These are phyloP conservation scores for Globisporangium irregulare DNA, from an alignment of 352 stramenopile species.

Conservation along the genomic window DNA sequence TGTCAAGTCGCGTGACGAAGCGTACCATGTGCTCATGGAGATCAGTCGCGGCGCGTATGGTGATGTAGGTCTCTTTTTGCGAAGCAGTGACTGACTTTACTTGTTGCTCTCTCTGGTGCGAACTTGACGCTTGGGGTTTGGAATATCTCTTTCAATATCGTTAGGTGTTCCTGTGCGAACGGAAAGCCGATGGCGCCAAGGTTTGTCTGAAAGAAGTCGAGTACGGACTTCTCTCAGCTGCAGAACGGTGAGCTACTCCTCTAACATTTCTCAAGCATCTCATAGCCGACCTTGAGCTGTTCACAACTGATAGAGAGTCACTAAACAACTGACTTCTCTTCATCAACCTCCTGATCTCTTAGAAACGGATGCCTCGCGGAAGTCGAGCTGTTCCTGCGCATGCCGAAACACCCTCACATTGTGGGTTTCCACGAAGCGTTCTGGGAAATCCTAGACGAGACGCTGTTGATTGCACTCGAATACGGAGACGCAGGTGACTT, in stretches of 20 bases:
- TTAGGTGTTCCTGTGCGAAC: conserved; percentile 50
- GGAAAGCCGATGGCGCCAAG: conserved; percentile 18
- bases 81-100: too few relatives aligned
- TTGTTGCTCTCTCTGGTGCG: neutral
- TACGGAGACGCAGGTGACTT: conserved; percentile 67
- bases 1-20: conserved; percentile 8
- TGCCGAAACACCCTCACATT: conserved; percentile 57
- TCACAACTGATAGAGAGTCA: neutral
- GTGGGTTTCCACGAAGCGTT: conserved; percentile 59
- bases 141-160: neutral
- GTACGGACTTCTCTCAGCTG: conserved; percentile 35
- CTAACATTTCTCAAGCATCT: neutral
- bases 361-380: conserved; percentile 46
- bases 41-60: conserved; percentile 53
- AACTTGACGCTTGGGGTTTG: neutral
- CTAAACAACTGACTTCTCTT: neutral
- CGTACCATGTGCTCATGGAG: conserved; percentile 30
- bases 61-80: conserved; percentile 27
- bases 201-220: conserved; percentile 66
- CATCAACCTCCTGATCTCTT: neutral
- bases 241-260: conserved; percentile 32
- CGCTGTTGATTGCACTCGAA: conserved; percentile 63
- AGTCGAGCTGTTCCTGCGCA: conserved; percentile 35
- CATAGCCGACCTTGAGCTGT: too few relatives aligned
- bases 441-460: conserved; percentile 24